Evolutionary conservation across 2,329 filamentous ascomycete genomes (phyloP).

Genomic region (Calonectria ilicicola): DNA sequence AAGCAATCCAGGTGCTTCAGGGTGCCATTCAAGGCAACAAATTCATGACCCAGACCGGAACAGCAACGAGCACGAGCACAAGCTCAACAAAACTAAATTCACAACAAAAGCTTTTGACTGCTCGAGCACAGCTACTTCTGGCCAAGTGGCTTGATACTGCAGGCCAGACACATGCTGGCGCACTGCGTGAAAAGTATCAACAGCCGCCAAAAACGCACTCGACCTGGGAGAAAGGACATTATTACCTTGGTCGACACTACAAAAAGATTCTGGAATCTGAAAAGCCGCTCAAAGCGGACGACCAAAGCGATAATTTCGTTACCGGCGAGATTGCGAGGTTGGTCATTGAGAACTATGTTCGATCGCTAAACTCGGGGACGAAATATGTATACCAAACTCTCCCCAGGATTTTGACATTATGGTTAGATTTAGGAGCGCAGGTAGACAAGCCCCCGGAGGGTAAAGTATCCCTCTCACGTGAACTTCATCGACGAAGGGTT

Average conservation of each 20-base stretch:
- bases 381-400: slow-evolving; percentile 97
- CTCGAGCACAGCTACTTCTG: slow-evolving; percentile 85
- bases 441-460: slow-evolving; percentile 72
- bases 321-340: slow-evolving; percentile 88
- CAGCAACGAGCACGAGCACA: slow-evolving; percentile 51
- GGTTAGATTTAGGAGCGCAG: slow-evolving; percentile 89
- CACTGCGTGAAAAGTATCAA: slow-evolving; percentile 85
- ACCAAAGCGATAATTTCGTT: slow-evolving; percentile 81
- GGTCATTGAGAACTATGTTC: slow-evolving; percentile 92
- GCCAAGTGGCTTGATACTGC: slow-evolving; percentile 97
- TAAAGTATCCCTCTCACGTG: slow-evolving; percentile 64
- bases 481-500: slow-evolving; percentile 67
- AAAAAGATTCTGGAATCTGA: slow-evolving; percentile 95
- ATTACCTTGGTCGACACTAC: slow-evolving; percentile 96
- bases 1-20: slow-evolving; percentile 92
- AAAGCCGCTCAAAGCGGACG: slow-evolving; percentile 78
- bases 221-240: slow-evolving; percentile 96
- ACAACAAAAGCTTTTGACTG: slow-evolving; percentile 73
- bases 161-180: slow-evolving; percentile 89
- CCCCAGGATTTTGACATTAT: slow-evolving; percentile 90
- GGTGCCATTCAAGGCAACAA: slow-evolving; percentile 85
- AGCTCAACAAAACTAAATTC: slow-evolving; percentile 51
- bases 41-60: slow-evolving; percentile 68
- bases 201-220: slow-evolving; percentile 77
- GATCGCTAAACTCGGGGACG: slow-evolving; percentile 87